phyloP scores from a whole-genome alignment of 495 filamentous ascomycete genomes.

The Xylona heveae region DNA sequence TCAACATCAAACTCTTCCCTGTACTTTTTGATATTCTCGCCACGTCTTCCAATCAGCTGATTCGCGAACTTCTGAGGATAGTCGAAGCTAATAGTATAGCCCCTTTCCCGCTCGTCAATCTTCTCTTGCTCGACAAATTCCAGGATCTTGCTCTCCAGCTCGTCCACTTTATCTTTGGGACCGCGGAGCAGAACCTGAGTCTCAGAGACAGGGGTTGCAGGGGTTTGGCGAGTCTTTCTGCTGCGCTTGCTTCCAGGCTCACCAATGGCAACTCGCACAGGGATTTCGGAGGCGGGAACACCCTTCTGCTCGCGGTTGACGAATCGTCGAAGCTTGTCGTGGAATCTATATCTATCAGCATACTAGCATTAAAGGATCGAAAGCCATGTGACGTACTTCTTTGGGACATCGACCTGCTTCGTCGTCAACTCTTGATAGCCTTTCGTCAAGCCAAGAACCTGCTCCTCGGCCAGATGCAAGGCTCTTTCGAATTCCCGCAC shows the following conservation, averaged over 20 bases:
- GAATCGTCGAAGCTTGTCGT: slow-evolving; percentile 59
- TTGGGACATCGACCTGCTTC: slow-evolving; percentile 42
- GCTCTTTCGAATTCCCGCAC: slow-evolving; percentile 42
- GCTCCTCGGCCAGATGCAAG: slow-evolving; percentile 48
- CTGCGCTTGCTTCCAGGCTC: slow-evolving; percentile 23
- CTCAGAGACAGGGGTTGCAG: slow-evolving; percentile 3
- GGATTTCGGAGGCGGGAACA: slow-evolving; percentile 41
- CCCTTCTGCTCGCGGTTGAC: slow-evolving; percentile 54
- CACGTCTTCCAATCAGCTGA: slow-evolving; percentile 75
- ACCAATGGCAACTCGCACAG: slow-evolving; percentile 42
- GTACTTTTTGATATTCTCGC: slow-evolving; percentile 87
- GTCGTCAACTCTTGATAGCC: slow-evolving; percentile 48
- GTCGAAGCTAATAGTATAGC: slow-evolving; percentile 64
- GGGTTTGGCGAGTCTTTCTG: slow-evolving; percentile 7
- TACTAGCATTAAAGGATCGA: background rate
- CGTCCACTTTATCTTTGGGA: slow-evolving; percentile 44
- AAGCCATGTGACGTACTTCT: slow-evolving; percentile 29
- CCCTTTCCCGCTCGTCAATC: slow-evolving; percentile 72
- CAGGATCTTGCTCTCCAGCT: slow-evolving; percentile 43
- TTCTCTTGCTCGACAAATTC: slow-evolving; percentile 67
- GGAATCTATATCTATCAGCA: slow-evolving; percentile 20
- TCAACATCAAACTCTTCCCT: slow-evolving; percentile 95
- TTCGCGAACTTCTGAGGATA: slow-evolving; percentile 91
- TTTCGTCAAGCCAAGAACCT: slow-evolving; percentile 46
- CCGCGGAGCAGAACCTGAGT: slow-evolving; percentile 51